phyloP scores from a whole-genome alignment of 495 filamentous ascomycete species.

The Hamigera avellanea region DNA sequence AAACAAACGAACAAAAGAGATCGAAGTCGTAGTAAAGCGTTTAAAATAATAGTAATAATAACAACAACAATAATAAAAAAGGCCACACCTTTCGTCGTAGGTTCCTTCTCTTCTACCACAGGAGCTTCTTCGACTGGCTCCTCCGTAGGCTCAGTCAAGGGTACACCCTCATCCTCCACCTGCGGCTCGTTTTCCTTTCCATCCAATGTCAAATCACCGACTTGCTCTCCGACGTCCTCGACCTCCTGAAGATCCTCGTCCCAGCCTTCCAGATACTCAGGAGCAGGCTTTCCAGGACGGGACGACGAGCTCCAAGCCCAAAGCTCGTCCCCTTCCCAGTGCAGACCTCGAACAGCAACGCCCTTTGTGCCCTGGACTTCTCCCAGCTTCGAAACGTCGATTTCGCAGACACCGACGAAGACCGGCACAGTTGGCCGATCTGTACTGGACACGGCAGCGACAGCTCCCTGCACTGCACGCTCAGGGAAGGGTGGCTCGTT shows the following conservation, averaged over 20 bases:
- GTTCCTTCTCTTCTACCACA: constrained; percentile 33
- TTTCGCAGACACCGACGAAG: constrained; percentile 55
- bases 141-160: constrained; percentile 12
- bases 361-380: constrained; percentile 55
- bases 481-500: constrained; percentile 57
- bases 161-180: constrained; percentile 3
- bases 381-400: constrained; percentile 47
- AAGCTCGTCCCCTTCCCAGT: constrained; percentile 67
- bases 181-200: constrained; percentile 11
- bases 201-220: constrained; percentile 30
- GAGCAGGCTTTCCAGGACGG: constrained; percentile 37
- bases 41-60: no score
- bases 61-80: not conserved
- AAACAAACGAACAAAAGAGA: no score
- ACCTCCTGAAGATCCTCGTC: constrained; percentile 18
- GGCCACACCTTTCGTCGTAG: constrained; percentile 42
- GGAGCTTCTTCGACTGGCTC: constrained; percentile 16
- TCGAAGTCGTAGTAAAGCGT: no score
- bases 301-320: constrained; percentile 53
- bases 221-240: constrained; percentile 26
- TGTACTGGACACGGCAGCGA: constrained; percentile 56
- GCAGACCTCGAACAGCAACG: constrained; percentile 53
- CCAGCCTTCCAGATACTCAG: constrained; percentile 39
- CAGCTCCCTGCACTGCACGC: constrained; percentile 46
- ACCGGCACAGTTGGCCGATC: constrained; percentile 50